phyloP scores from a whole-genome alignment of 352 stramenopile genomes.

The Thalassiosira mediterranea region DNA sequence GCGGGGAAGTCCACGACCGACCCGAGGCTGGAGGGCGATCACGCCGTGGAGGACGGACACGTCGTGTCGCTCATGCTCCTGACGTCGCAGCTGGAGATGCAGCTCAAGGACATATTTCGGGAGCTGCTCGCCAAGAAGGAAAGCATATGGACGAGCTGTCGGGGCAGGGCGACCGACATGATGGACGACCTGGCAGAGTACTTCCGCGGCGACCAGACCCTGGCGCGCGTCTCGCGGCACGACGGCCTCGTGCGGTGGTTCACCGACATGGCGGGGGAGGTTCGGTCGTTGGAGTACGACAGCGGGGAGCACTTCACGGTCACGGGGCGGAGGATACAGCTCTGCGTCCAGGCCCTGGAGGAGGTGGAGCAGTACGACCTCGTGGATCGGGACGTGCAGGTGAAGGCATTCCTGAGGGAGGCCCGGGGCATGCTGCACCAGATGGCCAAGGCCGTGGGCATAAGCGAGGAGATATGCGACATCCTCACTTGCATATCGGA shows the following conservation, averaged over 20 bases:
- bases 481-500: conserved; percentile 93
- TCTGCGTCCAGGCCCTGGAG: conserved; percentile 90
- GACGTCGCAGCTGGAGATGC: conserved; percentile 92
- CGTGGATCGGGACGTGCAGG: conserved; percentile 93
- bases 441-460: conserved; percentile 94
- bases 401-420: conserved; percentile 93
- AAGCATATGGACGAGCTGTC: conserved; percentile 89
- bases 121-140: conserved; percentile 90
- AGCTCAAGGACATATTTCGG: conserved; percentile 93
- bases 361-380: conserved; percentile 96
- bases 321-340: conserved; percentile 92
- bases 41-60: conserved; percentile 49
- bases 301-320: conserved; percentile 91
- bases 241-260: conserved; percentile 94
- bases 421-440: conserved; percentile 91
- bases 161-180: conserved; percentile 74
- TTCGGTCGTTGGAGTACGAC: conserved; percentile 83
- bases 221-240: conserved; percentile 91
- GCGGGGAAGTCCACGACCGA: conserved; percentile 26
- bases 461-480: conserved; percentile 90
- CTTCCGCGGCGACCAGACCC: conserved; percentile 91
- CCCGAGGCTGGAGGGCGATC: conserved; percentile 48
- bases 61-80: conserved; percentile 89
- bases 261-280: conserved; percentile 89
- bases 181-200: conserved; percentile 93